Evolutionary conservation across 1,139 yeast genomes (phyloP).

Genomic region (Protomyces inundatus): DNA sequence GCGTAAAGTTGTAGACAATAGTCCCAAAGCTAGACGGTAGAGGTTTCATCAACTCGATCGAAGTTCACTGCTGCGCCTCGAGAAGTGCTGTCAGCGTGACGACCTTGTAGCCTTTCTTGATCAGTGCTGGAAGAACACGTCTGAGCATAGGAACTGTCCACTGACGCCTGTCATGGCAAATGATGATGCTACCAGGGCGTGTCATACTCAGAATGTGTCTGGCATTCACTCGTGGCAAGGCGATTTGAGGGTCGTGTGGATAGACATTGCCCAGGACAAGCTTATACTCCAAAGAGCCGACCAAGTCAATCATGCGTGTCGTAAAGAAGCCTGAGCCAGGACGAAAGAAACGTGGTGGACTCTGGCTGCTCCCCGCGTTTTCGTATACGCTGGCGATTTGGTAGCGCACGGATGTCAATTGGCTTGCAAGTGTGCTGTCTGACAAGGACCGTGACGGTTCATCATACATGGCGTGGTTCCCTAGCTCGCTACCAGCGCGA

Average conservation of each 20-base stretch:
- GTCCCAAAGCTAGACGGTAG: not conserved
- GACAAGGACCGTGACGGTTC: slow-evolving; percentile 19
- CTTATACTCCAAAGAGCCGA: not conserved
- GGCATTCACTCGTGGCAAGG: slow-evolving; percentile 18
- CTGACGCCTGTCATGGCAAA: slow-evolving; percentile 20
- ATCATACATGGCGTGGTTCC: slow-evolving; percentile 26
- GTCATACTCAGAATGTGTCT: slow-evolving; percentile 13
- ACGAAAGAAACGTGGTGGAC: slow-evolving; percentile 2
- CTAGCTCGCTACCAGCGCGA: slow-evolving; percentile 14
- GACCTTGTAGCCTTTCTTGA: slow-evolving; percentile 10
- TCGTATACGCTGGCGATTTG: slow-evolving; percentile 2
- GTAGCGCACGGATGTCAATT: slow-evolving; percentile 7
- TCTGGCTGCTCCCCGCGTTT: not conserved
- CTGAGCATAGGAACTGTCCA: slow-evolving; percentile 22
- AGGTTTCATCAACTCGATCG: too few relatives aligned
- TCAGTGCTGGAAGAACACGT: slow-evolving; percentile 5
- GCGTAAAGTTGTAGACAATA: not conserved
- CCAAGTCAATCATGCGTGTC: not conserved
- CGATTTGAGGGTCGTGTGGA: slow-evolving; percentile 24
- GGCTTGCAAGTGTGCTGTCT: not conserved
- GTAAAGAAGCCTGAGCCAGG: slow-evolving; percentile 26
- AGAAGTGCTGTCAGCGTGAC: not conserved
- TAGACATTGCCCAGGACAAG: slow-evolving; percentile 13
- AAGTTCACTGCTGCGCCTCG: not conserved
- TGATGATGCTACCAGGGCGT: slow-evolving; percentile 19